Base-by-base conservation (phyloP, 75 land plant genomes). In the Gnetum montanum region DNA sequence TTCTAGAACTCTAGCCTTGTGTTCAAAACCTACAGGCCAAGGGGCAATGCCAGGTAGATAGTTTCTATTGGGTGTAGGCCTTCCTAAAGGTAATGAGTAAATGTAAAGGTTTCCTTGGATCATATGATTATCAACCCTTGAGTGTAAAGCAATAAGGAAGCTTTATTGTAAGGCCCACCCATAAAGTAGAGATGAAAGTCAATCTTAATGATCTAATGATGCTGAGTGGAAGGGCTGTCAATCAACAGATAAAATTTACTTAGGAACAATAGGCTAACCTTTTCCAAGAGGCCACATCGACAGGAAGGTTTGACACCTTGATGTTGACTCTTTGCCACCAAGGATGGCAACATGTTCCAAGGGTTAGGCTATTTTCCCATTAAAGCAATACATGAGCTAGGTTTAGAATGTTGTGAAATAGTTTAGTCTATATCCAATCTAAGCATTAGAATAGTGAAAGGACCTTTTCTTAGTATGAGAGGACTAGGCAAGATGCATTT, bases 111-210 rank as follows among this genome's bases (percentile, higher is more conserved):
- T 54, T 67, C 44, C 62, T 67, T 35, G 31, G 62, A 62, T 46
- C 36, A 59, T 12, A 36, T 27, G 44, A 33, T 54, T 33, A 64
- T 64, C 51, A 54, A 12, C 46, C 49, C 29, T 50, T 55, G 62
- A 58, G 61, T 67, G 62, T 57, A 58, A 67, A 59, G 46, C 56
- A 46, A 67, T 16, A 67, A 59, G 55, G 69, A 62, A 59, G 69
- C 62, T 67, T 67, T 61, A 59, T 47, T 59, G 52, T 61, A 58
- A 46, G 68, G 38, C 53, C 60, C 15, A 40, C 41, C 41, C 54
- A 16, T 64, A 54, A 49, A 51, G 73, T 48, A 58, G 47, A 49
- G 69, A 57, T 54, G 51, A 63, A 63, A 63, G 69, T 64, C 34
- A 46, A 54, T 62, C 69, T 64, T 70, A 50, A 46, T 60, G 52